Conservation (phyloP, 2,329 filamentous ascomycete genomes). For the Talaromyces sp. region DNA sequence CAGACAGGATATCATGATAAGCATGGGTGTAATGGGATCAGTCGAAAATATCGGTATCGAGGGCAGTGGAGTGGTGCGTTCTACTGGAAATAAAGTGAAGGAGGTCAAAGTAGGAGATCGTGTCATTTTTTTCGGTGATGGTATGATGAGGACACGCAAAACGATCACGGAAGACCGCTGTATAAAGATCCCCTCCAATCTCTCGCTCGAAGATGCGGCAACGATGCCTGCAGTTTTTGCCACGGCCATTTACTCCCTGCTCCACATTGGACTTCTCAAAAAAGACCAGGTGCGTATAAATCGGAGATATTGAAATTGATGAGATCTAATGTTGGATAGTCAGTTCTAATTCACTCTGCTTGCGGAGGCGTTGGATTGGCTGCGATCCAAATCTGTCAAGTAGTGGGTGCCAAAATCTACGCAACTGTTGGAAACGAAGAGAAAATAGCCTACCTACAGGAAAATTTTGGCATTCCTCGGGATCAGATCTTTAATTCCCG, state of each 20-base stretch:
- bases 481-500: slow-evolving; percentile 29
- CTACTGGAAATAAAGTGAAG: not conserved
- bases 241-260: slow-evolving; percentile 15
- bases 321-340: slow-evolving; percentile 10
- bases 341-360: slow-evolving; percentile 30
- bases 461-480: slow-evolving; percentile 15
- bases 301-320: too few species aligned
- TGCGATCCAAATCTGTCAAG: slow-evolving; percentile 23
- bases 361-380: slow-evolving; percentile 27
- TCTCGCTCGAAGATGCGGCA: slow-evolving; percentile 47
- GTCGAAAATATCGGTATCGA: not conserved
- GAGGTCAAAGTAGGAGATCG: not conserved
- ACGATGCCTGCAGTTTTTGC: slow-evolving; percentile 46
- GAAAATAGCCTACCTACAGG: not conserved
- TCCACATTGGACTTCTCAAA: slow-evolving; percentile 14
- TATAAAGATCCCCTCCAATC: slow-evolving; percentile 51
- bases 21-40: not conserved
- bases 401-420: slow-evolving; percentile 23
- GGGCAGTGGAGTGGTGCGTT: not conserved
- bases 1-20: not conserved
- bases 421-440: slow-evolving; percentile 1
- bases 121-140: not conserved
- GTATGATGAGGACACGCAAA: not conserved
- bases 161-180: not conserved
- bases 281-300: slow-evolving; percentile 11